Evolutionary conservation across 1,284 basidiomycete genomes (phyloP).

Genomic region (Malassezia arunalokei): DNA sequence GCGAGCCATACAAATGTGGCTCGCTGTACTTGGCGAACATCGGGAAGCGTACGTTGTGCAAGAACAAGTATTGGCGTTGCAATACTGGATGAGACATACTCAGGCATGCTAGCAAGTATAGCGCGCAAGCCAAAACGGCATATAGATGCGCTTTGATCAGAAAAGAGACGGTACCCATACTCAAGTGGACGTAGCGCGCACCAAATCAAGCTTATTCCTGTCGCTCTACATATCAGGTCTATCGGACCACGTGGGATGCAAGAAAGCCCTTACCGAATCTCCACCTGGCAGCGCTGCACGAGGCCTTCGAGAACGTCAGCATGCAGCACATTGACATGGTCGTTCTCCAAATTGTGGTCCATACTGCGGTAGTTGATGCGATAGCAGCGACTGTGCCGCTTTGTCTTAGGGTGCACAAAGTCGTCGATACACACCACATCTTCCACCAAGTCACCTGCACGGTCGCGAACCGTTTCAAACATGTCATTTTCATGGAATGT

Average conservation of each 20-base stretch:
- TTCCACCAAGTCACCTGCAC: constrained; percentile 81
- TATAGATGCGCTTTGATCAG: constrained; percentile 7
- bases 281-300: constrained; percentile 46
- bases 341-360: constrained; percentile 85
- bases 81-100: background rate
- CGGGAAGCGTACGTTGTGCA: constrained; percentile 60
- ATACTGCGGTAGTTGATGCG: constrained; percentile 90
- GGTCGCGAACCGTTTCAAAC: constrained; percentile 82
- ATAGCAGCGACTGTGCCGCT: constrained; percentile 69
- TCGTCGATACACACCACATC: constrained; percentile 79
- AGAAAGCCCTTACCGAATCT: constrained; percentile 28
- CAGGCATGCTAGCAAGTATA: constrained; percentile 6
- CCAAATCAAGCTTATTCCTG: background rate
- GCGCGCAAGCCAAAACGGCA: background rate
- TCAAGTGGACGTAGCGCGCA: background rate
- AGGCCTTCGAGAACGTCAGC: constrained; percentile 48
- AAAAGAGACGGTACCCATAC: constrained; percentile 7
- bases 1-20: constrained; percentile 16
- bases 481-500: constrained; percentile 86
- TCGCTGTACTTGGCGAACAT: constrained; percentile 9
- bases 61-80: constrained; percentile 49
- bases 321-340: constrained; percentile 74
- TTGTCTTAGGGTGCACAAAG: constrained; percentile 81
- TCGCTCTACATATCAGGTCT: background rate
- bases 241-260: background rate